These are phyloP conservation scores for Arthrinium phaeospermum DNA, from an alignment of 2,329 filamentous ascomycete genomes.

Conservation along the genomic window DNA sequence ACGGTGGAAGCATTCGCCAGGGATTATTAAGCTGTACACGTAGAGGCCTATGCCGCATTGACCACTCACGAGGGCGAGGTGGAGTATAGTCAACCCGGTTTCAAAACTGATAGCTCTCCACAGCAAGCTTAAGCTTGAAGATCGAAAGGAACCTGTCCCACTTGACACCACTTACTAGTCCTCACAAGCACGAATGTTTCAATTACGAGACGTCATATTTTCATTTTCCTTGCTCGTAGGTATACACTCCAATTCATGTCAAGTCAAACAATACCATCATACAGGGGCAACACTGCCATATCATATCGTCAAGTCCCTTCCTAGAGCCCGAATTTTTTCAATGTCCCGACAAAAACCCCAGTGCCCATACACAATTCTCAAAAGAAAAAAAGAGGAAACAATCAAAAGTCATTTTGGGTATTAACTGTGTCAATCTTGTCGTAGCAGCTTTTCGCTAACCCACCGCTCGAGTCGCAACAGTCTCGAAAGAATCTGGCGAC, in stretches of 20 bases:
- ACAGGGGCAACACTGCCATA: not conserved
- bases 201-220: not conserved
- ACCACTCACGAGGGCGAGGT: not conserved
- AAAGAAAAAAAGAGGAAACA: not conserved
- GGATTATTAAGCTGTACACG: not conserved
- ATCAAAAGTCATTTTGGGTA: constrained; percentile 18
- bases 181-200: not conserved
- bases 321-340: constrained; percentile 15
- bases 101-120: constrained; percentile 7
- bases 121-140: not conserved
- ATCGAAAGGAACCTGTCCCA: not conserved
- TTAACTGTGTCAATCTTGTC: constrained; percentile 17
- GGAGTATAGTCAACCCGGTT: not conserved
- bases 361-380: constrained; percentile 1
- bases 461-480: constrained; percentile 12
- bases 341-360: constrained; percentile 14
- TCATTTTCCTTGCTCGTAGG: not conserved
- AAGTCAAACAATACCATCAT: not conserved
- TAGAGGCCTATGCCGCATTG: not conserved
- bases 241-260: constrained; percentile 10
- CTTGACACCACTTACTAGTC: not conserved
- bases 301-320: constrained; percentile 16
- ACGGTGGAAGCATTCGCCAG: not conserved
- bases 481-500: constrained; percentile 5
- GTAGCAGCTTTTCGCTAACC: constrained; percentile 12